phyloP scores from a whole-genome alignment of 345 rosid genomes.

The Heritiera fomes region DNA sequence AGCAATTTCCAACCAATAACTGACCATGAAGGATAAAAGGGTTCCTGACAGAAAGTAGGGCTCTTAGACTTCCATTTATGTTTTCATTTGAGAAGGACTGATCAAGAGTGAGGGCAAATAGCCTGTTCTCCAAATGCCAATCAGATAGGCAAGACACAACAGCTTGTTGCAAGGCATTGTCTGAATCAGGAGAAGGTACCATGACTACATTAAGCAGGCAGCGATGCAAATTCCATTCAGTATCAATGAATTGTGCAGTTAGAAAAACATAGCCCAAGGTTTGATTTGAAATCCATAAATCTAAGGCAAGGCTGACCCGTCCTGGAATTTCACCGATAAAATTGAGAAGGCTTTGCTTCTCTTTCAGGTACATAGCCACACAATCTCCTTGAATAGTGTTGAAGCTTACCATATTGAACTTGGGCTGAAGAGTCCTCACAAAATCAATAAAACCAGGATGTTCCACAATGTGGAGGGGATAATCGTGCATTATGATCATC shows the following conservation, averaged over 20 bases:
- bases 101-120: slow-evolving; percentile 63
- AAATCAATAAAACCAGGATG: slow-evolving; percentile 75
- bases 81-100: slow-evolving; percentile 45
- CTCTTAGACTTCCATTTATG: slow-evolving; percentile 53
- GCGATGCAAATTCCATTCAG: slow-evolving; percentile 66
- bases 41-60: slow-evolving; percentile 61
- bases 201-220: slow-evolving; percentile 71
- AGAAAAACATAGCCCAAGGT: slow-evolving; percentile 66
- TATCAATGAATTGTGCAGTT: slow-evolving; percentile 79
- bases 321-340: slow-evolving; percentile 64
- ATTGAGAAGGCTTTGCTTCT: slow-evolving; percentile 68
- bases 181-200: slow-evolving; percentile 74
- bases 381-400: slow-evolving; percentile 82
- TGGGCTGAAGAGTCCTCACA: slow-evolving; percentile 69
- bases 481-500: slow-evolving; percentile 89
- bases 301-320: slow-evolving; percentile 67
- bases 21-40: slow-evolving; percentile 64
- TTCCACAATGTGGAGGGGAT: slow-evolving; percentile 84
- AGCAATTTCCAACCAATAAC: slow-evolving; percentile 64
- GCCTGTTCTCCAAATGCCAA: slow-evolving; percentile 72
- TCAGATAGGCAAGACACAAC: slow-evolving; percentile 74
- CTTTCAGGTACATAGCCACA: slow-evolving; percentile 67
- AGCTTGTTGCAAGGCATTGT: slow-evolving; percentile 67
- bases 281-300: slow-evolving; percentile 64
- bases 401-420: slow-evolving; percentile 72